Evolutionary conservation across 2,329 filamentous ascomycete genomes (phyloP).

Genomic region (Trichoderma sp.): DNA sequence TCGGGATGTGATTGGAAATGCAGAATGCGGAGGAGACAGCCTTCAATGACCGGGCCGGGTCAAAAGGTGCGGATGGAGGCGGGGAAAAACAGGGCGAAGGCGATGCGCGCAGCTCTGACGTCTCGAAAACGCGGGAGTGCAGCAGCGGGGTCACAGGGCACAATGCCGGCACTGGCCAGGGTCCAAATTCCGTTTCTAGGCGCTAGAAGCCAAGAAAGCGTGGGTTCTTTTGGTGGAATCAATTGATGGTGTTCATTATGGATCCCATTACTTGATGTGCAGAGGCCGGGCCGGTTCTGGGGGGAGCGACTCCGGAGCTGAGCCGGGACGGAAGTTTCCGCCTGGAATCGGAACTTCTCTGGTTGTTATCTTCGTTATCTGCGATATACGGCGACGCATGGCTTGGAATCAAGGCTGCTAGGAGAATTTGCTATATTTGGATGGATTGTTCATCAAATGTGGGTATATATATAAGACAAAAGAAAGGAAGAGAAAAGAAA

Average conservation of each 20-base stretch:
- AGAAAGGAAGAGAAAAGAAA: neutral
- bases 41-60: slow-evolving; percentile 5
- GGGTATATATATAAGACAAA: slow-evolving; percentile 14
- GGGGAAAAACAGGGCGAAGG: neutral
- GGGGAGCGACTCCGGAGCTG: neutral
- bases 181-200: neutral
- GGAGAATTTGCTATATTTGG: neutral
- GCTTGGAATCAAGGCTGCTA: neutral
- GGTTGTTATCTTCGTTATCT: neutral
- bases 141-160: neutral
- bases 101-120: neutral
- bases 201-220: neutral
- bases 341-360: neutral
- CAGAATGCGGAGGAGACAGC: slow-evolving; percentile 11
- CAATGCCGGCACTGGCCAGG: neutral
- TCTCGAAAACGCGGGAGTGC: neutral
- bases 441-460: neutral
- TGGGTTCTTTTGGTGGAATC: neutral
- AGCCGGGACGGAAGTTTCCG: neutral
- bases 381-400: neutral
- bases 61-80: slow-evolving; percentile 8
- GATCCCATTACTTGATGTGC: neutral
- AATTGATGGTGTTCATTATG: neutral
- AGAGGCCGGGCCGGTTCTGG: slow-evolving; percentile 8
- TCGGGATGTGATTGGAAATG: slow-evolving; percentile 15